phyloP scores from a whole-genome alignment of 208 protist genomes.

The Crithidia mellificae region DNA sequence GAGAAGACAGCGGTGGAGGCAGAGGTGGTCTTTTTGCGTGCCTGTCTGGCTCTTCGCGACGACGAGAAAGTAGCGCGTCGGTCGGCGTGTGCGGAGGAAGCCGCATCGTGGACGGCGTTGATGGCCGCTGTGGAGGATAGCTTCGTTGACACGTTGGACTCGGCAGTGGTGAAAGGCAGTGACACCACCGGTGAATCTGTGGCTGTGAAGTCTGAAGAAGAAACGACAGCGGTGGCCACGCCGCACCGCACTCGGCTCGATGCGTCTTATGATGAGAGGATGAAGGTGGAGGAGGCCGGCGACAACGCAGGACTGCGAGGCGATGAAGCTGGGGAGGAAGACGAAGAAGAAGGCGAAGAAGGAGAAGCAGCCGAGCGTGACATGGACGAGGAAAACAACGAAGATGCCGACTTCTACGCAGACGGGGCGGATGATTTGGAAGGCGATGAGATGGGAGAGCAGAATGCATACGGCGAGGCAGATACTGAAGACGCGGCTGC shows the following conservation, averaged over 20 bases:
- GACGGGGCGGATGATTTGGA: no score
- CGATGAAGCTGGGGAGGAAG: slow-evolving; percentile 17
- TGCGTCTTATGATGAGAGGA: background rate
- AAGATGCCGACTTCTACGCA: no score
- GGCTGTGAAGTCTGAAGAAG: background rate
- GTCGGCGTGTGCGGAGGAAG: background rate
- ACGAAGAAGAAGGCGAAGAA: slow-evolving; percentile 16
- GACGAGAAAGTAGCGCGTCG: background rate
- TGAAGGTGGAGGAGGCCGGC: slow-evolving; percentile 6
- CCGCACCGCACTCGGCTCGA: background rate
- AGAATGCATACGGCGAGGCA: no score
- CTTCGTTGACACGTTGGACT: background rate
- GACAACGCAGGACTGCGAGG: slow-evolving; percentile 1
- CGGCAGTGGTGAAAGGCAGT: background rate
- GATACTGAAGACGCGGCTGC: background rate
- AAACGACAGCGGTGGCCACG: background rate
- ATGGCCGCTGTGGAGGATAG: background rate
- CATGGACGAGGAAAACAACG: no score
- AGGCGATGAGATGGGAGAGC: no score
- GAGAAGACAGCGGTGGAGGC: slow-evolving; percentile 13
- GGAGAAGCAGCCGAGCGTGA: no score
- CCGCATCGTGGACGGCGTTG: slow-evolving; percentile 1
- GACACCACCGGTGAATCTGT: no score
- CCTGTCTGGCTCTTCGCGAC: background rate
- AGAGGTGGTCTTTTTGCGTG: slow-evolving; percentile 16